These are phyloP conservation scores for Pneumocystis sp. DNA, from an alignment of 1,139 yeast genomes.

Conservation along the genomic window DNA sequence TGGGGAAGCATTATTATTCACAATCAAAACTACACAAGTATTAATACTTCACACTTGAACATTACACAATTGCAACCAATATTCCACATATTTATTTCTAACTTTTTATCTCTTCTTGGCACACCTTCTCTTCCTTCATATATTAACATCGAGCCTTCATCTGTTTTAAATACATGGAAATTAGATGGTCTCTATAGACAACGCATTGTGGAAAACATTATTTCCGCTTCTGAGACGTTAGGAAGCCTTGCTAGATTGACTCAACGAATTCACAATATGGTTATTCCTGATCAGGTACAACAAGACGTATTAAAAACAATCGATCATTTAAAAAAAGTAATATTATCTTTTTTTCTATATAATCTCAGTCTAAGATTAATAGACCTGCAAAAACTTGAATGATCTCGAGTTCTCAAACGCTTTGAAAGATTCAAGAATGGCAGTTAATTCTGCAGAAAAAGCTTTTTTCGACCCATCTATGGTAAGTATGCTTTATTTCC, in stretches of 20 bases:
- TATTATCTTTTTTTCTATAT: neutral
- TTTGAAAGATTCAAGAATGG: conserved; percentile 33
- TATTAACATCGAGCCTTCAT: conserved; percentile 28
- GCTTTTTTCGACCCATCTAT: conserved; percentile 89
- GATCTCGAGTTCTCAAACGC: conserved; percentile 8
- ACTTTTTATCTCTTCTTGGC: conserved; percentile 60
- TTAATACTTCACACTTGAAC: conserved; percentile 22
- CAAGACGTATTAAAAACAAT: neutral
- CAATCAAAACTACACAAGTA: conserved; percentile 17
- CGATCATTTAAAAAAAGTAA: neutral
- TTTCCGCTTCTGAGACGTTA: conserved; percentile 42
- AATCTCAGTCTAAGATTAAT: neutral
- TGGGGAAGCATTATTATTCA: conserved; percentile 52
- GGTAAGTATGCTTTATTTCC: conserved; percentile 90
- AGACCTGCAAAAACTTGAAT: neutral
- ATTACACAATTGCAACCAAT: conserved; percentile 37
- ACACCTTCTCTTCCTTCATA: conserved; percentile 43
- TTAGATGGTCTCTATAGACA: conserved; percentile 47
- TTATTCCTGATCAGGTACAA: conserved; percentile 40
- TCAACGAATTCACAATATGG: conserved; percentile 54
- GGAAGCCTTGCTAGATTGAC: conserved; percentile 57
- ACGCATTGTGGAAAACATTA: conserved; percentile 38
- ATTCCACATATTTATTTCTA: conserved; percentile 62
- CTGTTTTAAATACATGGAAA: conserved; percentile 29
- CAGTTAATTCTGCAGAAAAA: conserved; percentile 44